These are phyloP conservation scores for Artemisia annua DNA, from an alignment of 129 eudicot genomes.

Conservation along the genomic window DNA sequence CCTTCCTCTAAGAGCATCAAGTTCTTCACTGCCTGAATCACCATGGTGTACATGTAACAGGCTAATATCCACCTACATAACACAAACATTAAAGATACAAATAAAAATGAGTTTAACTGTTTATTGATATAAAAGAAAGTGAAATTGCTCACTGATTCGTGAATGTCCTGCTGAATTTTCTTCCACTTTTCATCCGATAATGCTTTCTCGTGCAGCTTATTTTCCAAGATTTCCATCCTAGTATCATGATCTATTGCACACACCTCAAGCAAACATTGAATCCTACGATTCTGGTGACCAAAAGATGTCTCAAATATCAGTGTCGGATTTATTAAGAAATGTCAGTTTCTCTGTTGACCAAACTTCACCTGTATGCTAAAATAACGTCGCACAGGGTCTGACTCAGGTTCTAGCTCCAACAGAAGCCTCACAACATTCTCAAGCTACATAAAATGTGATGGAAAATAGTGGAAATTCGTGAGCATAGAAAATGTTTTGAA, in stretches of 20 bases:
- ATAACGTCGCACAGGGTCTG: constrained; percentile 89
- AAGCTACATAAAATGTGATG: constrained; percentile 54
- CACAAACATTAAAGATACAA: constrained; percentile 29
- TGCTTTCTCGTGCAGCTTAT: constrained; percentile 73
- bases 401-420: constrained; percentile 85
- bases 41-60: constrained; percentile 38
- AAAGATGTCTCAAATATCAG: constrained; percentile 13
- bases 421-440: constrained; percentile 87
- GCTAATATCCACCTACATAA: constrained; percentile 59
- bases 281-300: constrained; percentile 67
- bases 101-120: not conserved
- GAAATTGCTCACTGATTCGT: constrained; percentile 49
- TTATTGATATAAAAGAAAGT: constrained; percentile 5
- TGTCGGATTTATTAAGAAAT: constrained; percentile 4
- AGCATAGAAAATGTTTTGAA: not conserved
- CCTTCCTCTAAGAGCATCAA: constrained; percentile 76
- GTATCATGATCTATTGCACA: constrained; percentile 89
- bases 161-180: constrained; percentile 66
- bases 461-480: too few relatives aligned
- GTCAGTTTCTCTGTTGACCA: not conserved
- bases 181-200: constrained; percentile 86
- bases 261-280: constrained; percentile 83
- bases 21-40: constrained; percentile 58
- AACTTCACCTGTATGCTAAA: constrained; percentile 70
- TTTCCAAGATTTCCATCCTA: constrained; percentile 71